Conservation (phyloP, 108 stramenopile species). For the Fistulifera solaris region DNA sequence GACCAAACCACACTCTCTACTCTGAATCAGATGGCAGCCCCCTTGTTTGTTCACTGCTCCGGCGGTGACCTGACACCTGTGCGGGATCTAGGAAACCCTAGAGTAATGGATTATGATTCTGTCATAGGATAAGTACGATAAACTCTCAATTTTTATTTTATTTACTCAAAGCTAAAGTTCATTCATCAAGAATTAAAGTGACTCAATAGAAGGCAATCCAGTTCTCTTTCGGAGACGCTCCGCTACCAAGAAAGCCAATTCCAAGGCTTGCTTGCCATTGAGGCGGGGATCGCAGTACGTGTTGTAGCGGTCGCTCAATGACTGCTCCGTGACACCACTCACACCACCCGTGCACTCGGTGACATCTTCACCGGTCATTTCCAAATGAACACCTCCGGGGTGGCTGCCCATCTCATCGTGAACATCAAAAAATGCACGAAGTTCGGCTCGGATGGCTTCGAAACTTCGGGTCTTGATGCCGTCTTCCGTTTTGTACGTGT, state of each 20-base stretch:
- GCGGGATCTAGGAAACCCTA: no score
- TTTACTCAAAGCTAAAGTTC: no score
- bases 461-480: slow-evolving; percentile 97
- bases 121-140: no score
- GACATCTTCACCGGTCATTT: slow-evolving; percentile 98
- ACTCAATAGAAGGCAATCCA: slow-evolving; percentile 78
- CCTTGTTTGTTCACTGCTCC: no score
- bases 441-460: slow-evolving; percentile 89
- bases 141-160: no score
- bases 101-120: no score
- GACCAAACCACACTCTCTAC: no score
- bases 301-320: slow-evolving; percentile 75
- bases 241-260: slow-evolving; percentile 95
- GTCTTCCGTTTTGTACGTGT: slow-evolving; percentile 89
- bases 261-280: slow-evolving; percentile 96
- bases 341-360: slow-evolving; percentile 98
- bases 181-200: no score
- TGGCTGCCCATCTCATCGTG: slow-evolving; percentile 97
- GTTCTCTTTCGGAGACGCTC: slow-evolving; percentile 86
- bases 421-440: slow-evolving; percentile 97
- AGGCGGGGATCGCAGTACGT: slow-evolving; percentile 97
- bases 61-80: no score
- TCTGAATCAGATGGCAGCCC: no score
- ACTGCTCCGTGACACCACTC: slow-evolving; percentile 73
- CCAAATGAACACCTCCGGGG: slow-evolving; percentile 95